Evolutionary conservation across 345 rosid species (phyloP).

Genomic region (Fremontodendron californicum): DNA sequence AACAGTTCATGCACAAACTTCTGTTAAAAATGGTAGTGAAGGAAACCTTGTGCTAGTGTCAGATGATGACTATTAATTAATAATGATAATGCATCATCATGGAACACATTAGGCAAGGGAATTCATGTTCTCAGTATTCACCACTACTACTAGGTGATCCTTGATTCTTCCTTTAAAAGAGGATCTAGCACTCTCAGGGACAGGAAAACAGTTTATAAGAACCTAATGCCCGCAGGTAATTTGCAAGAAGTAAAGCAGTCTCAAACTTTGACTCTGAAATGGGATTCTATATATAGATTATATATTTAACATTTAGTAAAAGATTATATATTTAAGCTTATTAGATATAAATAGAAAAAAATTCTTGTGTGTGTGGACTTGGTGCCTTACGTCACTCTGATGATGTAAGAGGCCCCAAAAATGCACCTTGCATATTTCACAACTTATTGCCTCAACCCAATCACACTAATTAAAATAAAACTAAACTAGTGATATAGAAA

Average conservation of each 20-base stretch:
- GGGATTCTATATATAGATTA: neutral
- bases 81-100: neutral
- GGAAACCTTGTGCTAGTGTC: neutral
- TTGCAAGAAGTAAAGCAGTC: too few relatives aligned
- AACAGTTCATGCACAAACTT: neutral
- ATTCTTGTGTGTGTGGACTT: neutral
- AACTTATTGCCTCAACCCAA: neutral
- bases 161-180: neutral
- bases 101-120: neutral
- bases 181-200: neutral
- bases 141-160: neutral
- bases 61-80: neutral
- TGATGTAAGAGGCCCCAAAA: neutral
- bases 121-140: neutral
- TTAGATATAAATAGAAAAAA: neutral
- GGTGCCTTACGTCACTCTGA: neutral
- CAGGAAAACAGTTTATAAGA: too few relatives aligned
- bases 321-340: neutral
- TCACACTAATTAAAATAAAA: neutral
- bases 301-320: neutral
- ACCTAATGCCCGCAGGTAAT: too few relatives aligned
- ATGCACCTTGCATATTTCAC: neutral
- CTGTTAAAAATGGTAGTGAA: neutral
- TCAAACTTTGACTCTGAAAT: too few relatives aligned
- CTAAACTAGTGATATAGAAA: neutral